Conservation (phyloP, 2,329 filamentous ascomycete genomes). For the Ophiognomonia clavigignenti-juglandacearum region DNA sequence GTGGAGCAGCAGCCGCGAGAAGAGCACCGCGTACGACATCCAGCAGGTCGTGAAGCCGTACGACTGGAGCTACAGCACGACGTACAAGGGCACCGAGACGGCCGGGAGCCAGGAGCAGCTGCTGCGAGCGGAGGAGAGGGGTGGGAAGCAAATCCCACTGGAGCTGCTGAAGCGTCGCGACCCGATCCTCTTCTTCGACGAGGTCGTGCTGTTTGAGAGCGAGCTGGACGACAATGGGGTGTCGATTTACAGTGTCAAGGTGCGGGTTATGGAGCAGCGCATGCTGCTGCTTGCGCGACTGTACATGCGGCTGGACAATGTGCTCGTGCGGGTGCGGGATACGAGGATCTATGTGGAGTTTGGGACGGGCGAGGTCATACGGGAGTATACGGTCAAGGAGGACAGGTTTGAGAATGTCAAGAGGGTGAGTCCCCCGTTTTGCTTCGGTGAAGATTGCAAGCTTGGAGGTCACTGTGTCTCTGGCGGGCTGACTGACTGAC, state of each 20-base stretch:
- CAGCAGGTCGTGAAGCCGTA: constrained; percentile 93
- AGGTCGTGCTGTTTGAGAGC: constrained; percentile 94
- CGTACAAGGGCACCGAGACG: constrained; percentile 67
- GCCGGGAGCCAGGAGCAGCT: constrained; percentile 12
- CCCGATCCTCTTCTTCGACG: constrained; percentile 94
- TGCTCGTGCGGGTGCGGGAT: constrained; percentile 81
- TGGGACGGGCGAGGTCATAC: constrained; percentile 67
- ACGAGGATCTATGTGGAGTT: constrained; percentile 93
- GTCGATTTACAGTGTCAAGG: constrained; percentile 81
- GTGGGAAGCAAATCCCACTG: constrained; percentile 61
- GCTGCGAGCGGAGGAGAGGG: not conserved
- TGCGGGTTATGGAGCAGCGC: constrained; percentile 85
- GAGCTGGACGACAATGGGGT: constrained; percentile 98
- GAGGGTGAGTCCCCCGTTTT: constrained; percentile 44
- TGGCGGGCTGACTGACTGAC: too few species aligned
- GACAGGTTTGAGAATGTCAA: constrained; percentile 72
- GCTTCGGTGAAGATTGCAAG: not conserved
- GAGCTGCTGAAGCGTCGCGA: constrained; percentile 84
- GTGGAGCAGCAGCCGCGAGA: constrained; percentile 67
- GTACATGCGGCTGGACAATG: constrained; percentile 90
- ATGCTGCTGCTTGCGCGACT: constrained; percentile 81
- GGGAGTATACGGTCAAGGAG: constrained; percentile 90
- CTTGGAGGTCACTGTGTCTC: too few species aligned
- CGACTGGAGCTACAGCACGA: constrained; percentile 95
- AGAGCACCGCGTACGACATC: constrained; percentile 79